Base-by-base conservation (phyloP, 768 basidiomycete genomes). In the Cystofilobasidium ferigula region DNA sequence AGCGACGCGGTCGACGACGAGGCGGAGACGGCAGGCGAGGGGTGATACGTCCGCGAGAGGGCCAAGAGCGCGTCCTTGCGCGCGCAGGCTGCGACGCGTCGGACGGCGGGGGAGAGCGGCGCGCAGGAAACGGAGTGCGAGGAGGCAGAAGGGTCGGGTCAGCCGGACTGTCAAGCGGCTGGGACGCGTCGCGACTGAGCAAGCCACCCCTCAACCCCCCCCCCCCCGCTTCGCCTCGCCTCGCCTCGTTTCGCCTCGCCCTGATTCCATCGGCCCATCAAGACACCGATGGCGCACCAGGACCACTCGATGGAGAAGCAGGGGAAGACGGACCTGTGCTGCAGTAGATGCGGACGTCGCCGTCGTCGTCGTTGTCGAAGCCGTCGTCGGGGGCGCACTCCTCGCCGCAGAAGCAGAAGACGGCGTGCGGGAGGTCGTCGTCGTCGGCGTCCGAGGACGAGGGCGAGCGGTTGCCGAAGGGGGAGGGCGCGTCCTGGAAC, bases 341-440 rank as follows among this genome's bases (percentile, higher is more conserved):
- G 43, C 65, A 67, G 53, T 67, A 67, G 12, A 67, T 67, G 7
- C 42, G 58, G n/a, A 43, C 53, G 6, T 61, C 59, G 10, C 57
- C 59, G 12, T 61, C 65, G 26, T 30, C 48, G 48, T 24, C 48
- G 48, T 24, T 24, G 24, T 51, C 24, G 6, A 3, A 4, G 48
- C 10, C 16, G n/a, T 54, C 51, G 30, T 62, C 65, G 20, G 36
- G 38, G 9, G 40, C 59, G 30, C 60, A 59, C 65, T 67, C 65
- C 42, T 62, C 35, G 20, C 65, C 65, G 26, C 65, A 67, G 54
- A 61, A 67, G 51, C 65, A 67, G 28, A 67, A 67, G 51, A 60
- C 34, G 30, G 60, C 65, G 48, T 32, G 36, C 7, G 36, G 62
- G 34, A 35, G 26, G 26, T 34, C 30, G 24, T 53, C 51, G n/a